Evolutionary conservation across 805 yeast genomes (phyloP).

Genomic region (Schizosaccharomyces cryophilus): DNA sequence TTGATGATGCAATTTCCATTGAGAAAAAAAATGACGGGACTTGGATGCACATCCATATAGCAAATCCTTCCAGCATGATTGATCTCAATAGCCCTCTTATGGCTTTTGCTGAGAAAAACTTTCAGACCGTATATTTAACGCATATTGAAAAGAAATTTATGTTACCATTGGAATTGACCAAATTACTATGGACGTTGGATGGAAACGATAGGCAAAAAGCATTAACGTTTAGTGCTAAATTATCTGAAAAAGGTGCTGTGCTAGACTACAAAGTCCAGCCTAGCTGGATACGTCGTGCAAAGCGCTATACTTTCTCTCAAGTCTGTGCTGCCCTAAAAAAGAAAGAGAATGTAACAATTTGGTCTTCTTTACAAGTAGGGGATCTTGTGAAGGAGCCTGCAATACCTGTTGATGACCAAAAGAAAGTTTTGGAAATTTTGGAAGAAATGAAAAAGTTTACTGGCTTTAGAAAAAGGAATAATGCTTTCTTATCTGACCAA

Average conservation of each 20-base stretch:
- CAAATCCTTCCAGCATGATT: slow-evolving; percentile 61
- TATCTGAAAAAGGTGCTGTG: neutral
- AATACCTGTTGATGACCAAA: too few relatives aligned
- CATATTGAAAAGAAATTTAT: slow-evolving; percentile 19
- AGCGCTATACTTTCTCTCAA: neutral
- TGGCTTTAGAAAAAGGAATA: too few relatives aligned
- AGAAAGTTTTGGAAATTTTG: too few relatives aligned
- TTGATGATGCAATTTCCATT: slow-evolving; percentile 78
- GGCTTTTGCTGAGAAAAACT: slow-evolving; percentile 32
- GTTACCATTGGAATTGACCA: slow-evolving; percentile 42
- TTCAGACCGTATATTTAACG: slow-evolving; percentile 51
- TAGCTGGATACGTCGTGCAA: neutral
- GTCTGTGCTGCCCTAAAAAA: neutral
- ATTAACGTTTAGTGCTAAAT: neutral
- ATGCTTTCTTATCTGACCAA: neutral
- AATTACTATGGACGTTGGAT: neutral
- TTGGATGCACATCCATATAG: slow-evolving; percentile 46
- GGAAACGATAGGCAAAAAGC: neutral
- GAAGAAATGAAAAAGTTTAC: too few relatives aligned
- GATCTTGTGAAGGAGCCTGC: too few relatives aligned
- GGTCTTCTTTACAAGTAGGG: too few relatives aligned
- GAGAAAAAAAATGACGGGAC: slow-evolving; percentile 9
- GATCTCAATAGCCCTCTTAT: slow-evolving; percentile 18
- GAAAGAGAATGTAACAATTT: neutral
- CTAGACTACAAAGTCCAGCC: neutral